phyloP scores from a whole-genome alignment of 345 rosid genomes.

The Bruguiera sexangula region DNA sequence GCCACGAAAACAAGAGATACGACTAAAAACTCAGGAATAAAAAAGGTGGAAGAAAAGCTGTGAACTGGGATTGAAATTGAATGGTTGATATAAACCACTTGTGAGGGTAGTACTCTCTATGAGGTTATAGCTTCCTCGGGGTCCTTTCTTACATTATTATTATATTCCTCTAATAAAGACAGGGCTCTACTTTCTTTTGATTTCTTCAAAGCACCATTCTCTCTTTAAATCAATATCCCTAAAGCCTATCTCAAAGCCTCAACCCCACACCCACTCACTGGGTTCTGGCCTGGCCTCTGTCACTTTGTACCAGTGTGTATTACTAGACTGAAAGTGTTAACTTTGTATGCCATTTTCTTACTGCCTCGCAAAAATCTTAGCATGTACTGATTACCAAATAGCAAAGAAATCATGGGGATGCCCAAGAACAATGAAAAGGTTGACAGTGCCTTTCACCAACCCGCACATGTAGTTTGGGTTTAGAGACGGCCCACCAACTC shows the following conservation, averaged over 20 bases:
- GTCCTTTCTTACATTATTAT: conserved; percentile 2
- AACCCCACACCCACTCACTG: neutral
- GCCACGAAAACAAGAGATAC: conserved; percentile 4
- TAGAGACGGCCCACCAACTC: conserved; percentile 46
- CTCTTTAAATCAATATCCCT: conserved; percentile 7
- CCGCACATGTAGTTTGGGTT: conserved; percentile 45
- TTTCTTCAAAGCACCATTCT: conserved; percentile 18
- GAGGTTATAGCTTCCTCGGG: conserved; percentile 6
- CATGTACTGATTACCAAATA: neutral
- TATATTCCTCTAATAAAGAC: conserved; percentile 41
- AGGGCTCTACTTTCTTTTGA: conserved; percentile 47
- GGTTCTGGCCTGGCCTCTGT: neutral
- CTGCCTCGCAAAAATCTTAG: neutral
- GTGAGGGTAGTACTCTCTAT: conserved; percentile 24
- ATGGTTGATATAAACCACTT: conserved; percentile 32
- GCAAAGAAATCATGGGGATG: conserved; percentile 1
- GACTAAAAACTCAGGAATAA: neutral
- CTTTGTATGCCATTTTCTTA: neutral
- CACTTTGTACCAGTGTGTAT: neutral
- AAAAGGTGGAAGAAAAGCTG: conserved; percentile 16
- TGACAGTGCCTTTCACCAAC: conserved; percentile 47
- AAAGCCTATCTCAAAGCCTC: conserved; percentile 4
- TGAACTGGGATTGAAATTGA: conserved; percentile 22
- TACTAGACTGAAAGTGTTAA: neutral
- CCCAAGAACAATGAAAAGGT: conserved; percentile 35